Percentiles rank a stretch among this genome's conserved stretches.
phyloP scores from a whole-genome alignment of 257 asterid genomes.

The Nicotiana otophora region DNA sequence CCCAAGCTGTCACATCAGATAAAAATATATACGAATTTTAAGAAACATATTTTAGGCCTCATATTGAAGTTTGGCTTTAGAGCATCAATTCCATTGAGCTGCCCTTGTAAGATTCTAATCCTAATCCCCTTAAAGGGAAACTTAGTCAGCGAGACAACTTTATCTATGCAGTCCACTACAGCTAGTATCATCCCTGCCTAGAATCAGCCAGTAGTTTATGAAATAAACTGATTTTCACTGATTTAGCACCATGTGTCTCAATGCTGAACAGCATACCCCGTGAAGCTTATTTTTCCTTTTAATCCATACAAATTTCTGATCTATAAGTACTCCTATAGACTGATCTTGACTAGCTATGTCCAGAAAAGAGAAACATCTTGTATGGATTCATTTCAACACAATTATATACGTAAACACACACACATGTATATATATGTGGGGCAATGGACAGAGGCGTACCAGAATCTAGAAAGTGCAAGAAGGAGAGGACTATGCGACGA shows the following conservation, averaged over 20 bases:
- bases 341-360: not conserved
- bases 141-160: not conserved
- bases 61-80: not conserved
- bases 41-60: too few species aligned
- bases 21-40: too few species aligned
- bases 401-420: not conserved
- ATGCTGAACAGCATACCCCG: not conserved
- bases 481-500: slow-evolving; percentile 68
- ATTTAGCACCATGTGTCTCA: not conserved
- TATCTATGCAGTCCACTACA: not conserved
- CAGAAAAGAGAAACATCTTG: not conserved
- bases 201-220: not conserved
- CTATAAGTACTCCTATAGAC: not conserved
- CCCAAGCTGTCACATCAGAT: too few species aligned
- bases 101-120: not conserved
- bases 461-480: slow-evolving; percentile 61
- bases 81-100: not conserved
- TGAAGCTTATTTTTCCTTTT: not conserved
- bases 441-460: slow-evolving; percentile 25
- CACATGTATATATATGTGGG: not conserved
- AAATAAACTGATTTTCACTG: not conserved
- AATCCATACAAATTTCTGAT: not conserved
- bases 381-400: not conserved
- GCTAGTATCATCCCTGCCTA: not conserved
- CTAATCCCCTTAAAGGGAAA: not conserved